These are phyloP conservation scores for Tritrichomonas musculus DNA, from an alignment of 208 protist genomes.

Conservation along the genomic window DNA sequence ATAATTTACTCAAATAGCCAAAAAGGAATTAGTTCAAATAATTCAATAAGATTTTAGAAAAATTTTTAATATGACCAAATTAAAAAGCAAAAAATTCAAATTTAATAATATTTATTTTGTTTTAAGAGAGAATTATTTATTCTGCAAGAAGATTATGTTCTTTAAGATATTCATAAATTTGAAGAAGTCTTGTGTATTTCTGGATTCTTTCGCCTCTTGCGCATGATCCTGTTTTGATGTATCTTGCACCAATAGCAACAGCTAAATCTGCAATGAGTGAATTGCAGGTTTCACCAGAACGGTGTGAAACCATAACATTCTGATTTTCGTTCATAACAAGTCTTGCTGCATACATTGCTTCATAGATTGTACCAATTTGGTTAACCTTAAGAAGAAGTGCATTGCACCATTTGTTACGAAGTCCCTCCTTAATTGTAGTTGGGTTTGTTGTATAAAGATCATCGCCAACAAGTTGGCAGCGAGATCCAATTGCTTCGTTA, in stretches of 20 bases:
- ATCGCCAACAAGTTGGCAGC: conserved; percentile 88
- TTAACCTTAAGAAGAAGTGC: conserved; percentile 94
- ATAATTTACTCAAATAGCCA: too few species aligned
- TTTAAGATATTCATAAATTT: conserved; percentile 88
- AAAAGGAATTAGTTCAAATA: too few species aligned
- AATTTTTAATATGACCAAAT: too few species aligned
- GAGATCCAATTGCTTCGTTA: conserved; percentile 29
- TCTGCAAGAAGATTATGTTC: conserved; percentile 36
- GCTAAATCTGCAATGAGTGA: conserved; percentile 95
- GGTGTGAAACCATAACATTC: conserved; percentile 83
- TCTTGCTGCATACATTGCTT: conserved; percentile 80
- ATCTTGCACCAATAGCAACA: conserved; percentile 81
- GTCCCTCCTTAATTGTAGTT: conserved; percentile 78
- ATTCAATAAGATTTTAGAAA: too few species aligned
- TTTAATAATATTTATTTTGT: too few species aligned
- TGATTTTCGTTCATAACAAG: conserved; percentile 62
- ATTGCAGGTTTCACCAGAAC: conserved; percentile 89
- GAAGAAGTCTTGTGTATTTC: conserved; percentile 98
- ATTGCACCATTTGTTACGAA: conserved; percentile 78
- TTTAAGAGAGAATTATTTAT: too few species aligned
- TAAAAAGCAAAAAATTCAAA: too few species aligned
- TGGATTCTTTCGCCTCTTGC: conserved; percentile 64
- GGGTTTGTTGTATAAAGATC: conserved; percentile 95
- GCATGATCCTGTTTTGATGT: conserved; percentile 97
- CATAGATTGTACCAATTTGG: conserved; percentile 94